These are phyloP conservation scores for Beauveria sp. DNA, from an alignment of 2,329 filamentous ascomycete genomes.

Conservation along the genomic window DNA sequence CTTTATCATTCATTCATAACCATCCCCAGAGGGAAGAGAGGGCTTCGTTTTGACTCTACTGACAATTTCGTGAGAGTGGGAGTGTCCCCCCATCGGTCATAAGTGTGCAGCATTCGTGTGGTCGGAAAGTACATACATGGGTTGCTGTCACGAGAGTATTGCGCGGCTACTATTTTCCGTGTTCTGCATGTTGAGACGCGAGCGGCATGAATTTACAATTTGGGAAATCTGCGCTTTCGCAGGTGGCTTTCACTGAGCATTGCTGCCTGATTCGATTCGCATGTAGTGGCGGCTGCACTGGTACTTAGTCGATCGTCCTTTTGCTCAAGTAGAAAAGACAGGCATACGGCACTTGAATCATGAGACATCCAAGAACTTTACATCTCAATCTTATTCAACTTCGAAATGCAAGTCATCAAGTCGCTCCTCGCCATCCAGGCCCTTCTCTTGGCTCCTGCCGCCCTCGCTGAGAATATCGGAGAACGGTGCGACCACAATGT, in stretches of 20 bases:
- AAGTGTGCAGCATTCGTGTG: not conserved
- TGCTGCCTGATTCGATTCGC: not conserved
- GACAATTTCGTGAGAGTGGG: not conserved
- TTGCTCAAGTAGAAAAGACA: not conserved
- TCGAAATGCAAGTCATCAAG: conserved; percentile 36
- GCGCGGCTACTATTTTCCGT: not conserved
- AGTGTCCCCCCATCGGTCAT: not conserved
- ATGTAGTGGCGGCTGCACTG: not conserved
- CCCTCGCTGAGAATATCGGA: not conserved
- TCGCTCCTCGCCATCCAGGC: conserved; percentile 19
- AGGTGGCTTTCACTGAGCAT: not conserved
- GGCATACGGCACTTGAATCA: not conserved
- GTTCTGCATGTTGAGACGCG: not conserved
- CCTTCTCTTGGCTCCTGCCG: conserved; percentile 9
- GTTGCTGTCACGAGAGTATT: not conserved
- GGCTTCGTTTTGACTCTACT: not conserved
- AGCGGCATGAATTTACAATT: not conserved
- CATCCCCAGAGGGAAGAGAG: not conserved
- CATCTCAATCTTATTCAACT: conserved; percentile 3
- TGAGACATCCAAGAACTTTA: not conserved
- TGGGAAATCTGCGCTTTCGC: not conserved
- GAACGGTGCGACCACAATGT: not conserved
- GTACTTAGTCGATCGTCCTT: not conserved
- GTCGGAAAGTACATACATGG: not conserved
- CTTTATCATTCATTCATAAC: not conserved